Percentiles rank a stretch among this genome's conserved stretches.
phyloP scores from a whole-genome alignment of 2,329 filamentous ascomycete species.

The Penicillium sp. region DNA sequence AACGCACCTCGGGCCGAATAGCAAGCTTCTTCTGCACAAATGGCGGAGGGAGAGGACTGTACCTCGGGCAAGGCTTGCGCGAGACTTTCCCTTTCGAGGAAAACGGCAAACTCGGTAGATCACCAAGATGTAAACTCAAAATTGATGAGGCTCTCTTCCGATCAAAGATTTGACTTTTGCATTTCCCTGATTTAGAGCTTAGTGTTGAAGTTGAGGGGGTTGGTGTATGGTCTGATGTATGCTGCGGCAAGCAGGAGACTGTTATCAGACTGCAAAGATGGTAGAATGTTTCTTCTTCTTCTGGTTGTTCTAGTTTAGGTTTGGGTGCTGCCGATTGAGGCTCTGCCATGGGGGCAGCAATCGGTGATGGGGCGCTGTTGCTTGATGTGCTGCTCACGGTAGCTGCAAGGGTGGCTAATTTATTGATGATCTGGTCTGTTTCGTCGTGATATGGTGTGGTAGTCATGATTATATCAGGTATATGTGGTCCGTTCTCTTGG shows the following conservation, averaged over 20 bases:
- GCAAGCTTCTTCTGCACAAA: conserved; percentile 11
- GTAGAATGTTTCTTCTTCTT: conserved; percentile 22
- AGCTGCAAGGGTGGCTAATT: conserved; percentile 13
- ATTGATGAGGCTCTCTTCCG: conserved; percentile 20
- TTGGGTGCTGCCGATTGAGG: no score
- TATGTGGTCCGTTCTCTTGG: not conserved
- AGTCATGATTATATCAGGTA: not conserved
- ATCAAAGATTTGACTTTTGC: conserved; percentile 3
- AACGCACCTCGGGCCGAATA: conserved; percentile 20
- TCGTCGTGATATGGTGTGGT: not conserved
- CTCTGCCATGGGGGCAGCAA: not conserved
- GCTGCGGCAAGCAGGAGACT: conserved; percentile 11
- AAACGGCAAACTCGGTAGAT: conserved; percentile 14
- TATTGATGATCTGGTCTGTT: conserved; percentile 13
- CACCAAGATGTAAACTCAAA: conserved; percentile 17
- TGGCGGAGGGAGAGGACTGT: conserved; percentile 20
- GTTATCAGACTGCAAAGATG: conserved; percentile 24
- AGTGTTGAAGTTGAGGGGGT: conserved; percentile 1
- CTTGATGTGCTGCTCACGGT: conserved; percentile 7
- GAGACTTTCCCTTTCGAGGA: conserved; percentile 3
- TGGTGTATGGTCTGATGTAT: not conserved
- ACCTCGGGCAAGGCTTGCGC: conserved; percentile 15
- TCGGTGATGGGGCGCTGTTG: not conserved
- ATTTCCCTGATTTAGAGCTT: not conserved
- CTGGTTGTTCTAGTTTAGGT: not conserved